These are phyloP conservation scores for Leccinum fuscescens DNA, from an alignment of 1,284 basidiomycete species.

Conservation along the genomic window DNA sequence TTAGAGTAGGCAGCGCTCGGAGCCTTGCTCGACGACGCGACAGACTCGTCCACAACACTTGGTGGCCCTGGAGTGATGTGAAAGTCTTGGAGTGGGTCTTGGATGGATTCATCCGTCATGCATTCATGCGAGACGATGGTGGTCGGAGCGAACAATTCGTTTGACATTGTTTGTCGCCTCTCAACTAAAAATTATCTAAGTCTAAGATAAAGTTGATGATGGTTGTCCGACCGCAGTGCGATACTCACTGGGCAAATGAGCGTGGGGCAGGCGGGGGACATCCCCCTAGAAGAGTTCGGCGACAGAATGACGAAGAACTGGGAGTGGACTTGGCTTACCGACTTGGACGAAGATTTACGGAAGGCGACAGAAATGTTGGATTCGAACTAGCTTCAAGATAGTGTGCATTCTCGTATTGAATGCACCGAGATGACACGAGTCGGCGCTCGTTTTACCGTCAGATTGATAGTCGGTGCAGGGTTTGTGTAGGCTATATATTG, in stretches of 20 bases:
- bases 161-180: too few relatives aligned
- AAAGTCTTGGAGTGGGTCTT: too few relatives aligned
- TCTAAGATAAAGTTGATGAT: too few relatives aligned
- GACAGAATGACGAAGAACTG: conserved; percentile 21
- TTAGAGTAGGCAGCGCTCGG: too few relatives aligned
- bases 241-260: conserved; percentile 18
- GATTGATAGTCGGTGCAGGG: not conserved
- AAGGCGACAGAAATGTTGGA: conserved; percentile 23
- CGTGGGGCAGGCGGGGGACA: conserved; percentile 12
- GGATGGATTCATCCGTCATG: too few relatives aligned
- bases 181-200: too few relatives aligned
- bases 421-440: not conserved
- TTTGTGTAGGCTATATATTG: too few relatives aligned
- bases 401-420: not conserved
- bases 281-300: conserved; percentile 14
- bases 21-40: too few relatives aligned
- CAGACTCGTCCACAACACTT: too few relatives aligned
- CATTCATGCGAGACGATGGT: too few relatives aligned
- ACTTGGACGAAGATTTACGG: conserved; percentile 23
- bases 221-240: conserved; percentile 1
- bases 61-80: too few relatives aligned
- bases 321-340: conserved; percentile 33
- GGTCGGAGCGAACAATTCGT: too few relatives aligned
- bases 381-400: not conserved
- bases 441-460: not conserved